These are phyloP conservation scores for Ophiostoma perfectum DNA, from an alignment of 2,329 filamentous ascomycete species.

Conservation along the genomic window DNA sequence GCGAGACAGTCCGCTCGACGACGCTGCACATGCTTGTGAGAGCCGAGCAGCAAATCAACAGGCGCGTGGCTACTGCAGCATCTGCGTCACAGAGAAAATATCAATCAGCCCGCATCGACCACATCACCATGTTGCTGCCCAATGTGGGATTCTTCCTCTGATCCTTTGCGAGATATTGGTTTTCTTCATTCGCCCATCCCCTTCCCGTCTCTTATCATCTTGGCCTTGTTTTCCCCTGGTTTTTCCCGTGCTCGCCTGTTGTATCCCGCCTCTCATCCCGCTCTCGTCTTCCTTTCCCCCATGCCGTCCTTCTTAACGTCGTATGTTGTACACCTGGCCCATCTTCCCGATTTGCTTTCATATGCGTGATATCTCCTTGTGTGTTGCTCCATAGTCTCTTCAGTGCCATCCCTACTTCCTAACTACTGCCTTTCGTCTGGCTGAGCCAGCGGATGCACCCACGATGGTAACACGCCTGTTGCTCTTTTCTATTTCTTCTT, in stretches of 20 bases:
- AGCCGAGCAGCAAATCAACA: not conserved
- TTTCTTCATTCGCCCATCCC: not conserved
- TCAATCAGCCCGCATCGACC: not conserved
- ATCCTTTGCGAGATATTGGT: not conserved
- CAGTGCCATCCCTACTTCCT: too few species aligned
- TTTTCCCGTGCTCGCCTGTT: not conserved
- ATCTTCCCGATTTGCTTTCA: too few species aligned
- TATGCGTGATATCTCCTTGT: too few species aligned
- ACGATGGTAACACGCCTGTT: too few species aligned
- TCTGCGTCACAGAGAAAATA: not conserved
- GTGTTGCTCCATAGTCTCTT: too few species aligned
- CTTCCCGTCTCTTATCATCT: not conserved
- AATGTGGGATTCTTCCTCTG: conserved; percentile 9
- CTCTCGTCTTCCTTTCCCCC: not conserved
- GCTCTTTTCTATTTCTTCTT: not conserved
- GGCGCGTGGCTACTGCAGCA: not conserved
- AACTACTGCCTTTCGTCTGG: too few species aligned
- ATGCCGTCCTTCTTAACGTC: too few species aligned
- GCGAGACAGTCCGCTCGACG: too few species aligned
- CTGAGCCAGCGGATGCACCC: too few species aligned
- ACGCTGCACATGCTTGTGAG: too few species aligned
- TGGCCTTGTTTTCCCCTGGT: not conserved
- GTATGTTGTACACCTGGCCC: too few species aligned
- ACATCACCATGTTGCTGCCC: conserved; percentile 15
- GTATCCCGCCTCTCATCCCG: not conserved